Evolutionary conservation across 2,329 filamentous ascomycete genomes (phyloP).

Genomic region (Colletotrichum viniferum): DNA sequence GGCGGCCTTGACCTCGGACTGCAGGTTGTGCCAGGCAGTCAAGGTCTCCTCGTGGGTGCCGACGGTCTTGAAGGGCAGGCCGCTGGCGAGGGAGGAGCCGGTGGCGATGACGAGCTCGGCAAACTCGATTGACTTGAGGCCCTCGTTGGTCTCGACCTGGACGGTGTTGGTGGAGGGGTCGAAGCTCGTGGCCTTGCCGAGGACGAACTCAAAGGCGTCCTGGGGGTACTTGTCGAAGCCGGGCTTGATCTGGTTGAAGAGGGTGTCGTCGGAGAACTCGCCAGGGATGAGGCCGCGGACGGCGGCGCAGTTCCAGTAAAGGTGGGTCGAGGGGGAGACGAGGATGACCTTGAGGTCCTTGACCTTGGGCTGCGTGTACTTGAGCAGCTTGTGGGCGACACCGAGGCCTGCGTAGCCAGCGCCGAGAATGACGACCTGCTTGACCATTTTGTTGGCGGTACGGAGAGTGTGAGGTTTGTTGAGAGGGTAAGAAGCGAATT

Average conservation of each 20-base stretch:
- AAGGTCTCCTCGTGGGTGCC: constrained; percentile 48
- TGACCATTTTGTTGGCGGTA: not conserved
- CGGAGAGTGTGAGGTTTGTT: not conserved
- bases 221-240: constrained; percentile 53
- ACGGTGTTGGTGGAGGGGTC: constrained; percentile 47
- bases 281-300: constrained; percentile 52
- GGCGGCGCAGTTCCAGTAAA: constrained; percentile 56
- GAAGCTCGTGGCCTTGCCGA: constrained; percentile 50
- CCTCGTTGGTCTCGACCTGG: constrained; percentile 39
- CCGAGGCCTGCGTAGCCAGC: constrained; percentile 51
- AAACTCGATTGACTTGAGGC: constrained; percentile 47
- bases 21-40: constrained; percentile 35
- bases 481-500: not conserved
- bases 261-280: constrained; percentile 45
- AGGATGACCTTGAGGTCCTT: constrained; percentile 48
- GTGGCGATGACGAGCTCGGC: constrained; percentile 61
- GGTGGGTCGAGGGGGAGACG: constrained; percentile 50
- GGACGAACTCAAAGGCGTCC: constrained; percentile 55
- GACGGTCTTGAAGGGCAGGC: constrained; percentile 51
- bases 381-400: constrained; percentile 55
- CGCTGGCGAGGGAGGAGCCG: constrained; percentile 47
- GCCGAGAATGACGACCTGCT: constrained; percentile 53
- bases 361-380: constrained; percentile 37
- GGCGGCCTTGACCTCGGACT: constrained; percentile 28
- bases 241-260: constrained; percentile 42